Percentiles rank a stretch among this genome's conserved stretches.
phyloP scores from a whole-genome alignment of 257 asterid species.

The Solanum sitiens region DNA sequence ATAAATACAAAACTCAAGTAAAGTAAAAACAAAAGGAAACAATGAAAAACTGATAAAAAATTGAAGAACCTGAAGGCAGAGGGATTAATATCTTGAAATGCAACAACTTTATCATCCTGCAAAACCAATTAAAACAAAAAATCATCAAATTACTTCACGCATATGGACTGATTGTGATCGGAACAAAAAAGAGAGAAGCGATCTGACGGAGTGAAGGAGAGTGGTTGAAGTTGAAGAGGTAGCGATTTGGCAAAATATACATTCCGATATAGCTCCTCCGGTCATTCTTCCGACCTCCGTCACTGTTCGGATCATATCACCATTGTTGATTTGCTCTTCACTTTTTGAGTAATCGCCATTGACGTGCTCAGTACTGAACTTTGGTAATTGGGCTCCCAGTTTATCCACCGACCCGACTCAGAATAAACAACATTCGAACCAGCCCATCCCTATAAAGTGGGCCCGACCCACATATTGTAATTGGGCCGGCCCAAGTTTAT shows the following conservation, averaged over 20 bases:
- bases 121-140: background rate
- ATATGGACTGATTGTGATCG: background rate
- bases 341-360: background rate
- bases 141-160: background rate
- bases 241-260: constrained; percentile 75
- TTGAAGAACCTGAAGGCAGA: constrained; percentile 52
- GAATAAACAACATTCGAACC: background rate
- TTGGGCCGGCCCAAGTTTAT: background rate
- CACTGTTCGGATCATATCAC: background rate
- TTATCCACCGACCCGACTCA: background rate
- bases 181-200: background rate
- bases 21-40: background rate
- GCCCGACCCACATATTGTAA: background rate
- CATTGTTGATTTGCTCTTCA: background rate
- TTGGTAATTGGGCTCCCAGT: background rate
- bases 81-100: constrained; percentile 73
- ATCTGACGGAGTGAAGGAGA: constrained; percentile 54
- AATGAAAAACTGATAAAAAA: background rate
- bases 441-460: background rate
- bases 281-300: background rate
- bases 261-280: background rate
- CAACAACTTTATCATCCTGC: constrained; percentile 67
- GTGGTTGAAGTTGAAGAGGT: constrained; percentile 40
- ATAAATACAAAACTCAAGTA: background rate
- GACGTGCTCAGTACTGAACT: background rate